phyloP scores from a whole-genome alignment of 306 rosid species.

The Rosa lucieae region DNA sequence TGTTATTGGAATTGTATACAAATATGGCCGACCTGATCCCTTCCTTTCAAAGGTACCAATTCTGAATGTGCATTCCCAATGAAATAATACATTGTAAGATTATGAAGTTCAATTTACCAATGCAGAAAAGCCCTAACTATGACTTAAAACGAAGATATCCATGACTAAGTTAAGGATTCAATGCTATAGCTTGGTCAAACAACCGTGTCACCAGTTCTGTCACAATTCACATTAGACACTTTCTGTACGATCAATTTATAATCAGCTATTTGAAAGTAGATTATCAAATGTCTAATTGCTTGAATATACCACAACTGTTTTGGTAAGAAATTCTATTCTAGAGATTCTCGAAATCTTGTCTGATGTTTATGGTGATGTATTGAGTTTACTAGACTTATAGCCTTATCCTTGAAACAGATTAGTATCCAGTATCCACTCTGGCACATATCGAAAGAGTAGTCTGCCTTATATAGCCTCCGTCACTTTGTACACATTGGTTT shows the following conservation, averaged over 20 bases:
- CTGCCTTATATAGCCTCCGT: background rate
- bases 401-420: background rate
- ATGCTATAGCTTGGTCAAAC: background rate
- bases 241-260: background rate
- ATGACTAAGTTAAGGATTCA: background rate
- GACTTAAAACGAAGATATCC: background rate
- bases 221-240: background rate
- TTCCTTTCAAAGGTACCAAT: slow-evolving; percentile 59
- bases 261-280: background rate
- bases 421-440: background rate
- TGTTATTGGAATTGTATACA: slow-evolving; percentile 57
- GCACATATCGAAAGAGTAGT: background rate
- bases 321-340: background rate
- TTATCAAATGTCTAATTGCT: background rate
- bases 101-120: background rate
- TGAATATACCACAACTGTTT: background rate
- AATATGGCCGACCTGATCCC: slow-evolving; percentile 57
- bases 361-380: background rate
- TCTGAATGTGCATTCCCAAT: background rate
- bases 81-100: background rate
- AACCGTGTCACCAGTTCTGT: background rate
- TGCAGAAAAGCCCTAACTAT: background rate
- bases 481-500: background rate
- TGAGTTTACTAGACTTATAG: background rate
- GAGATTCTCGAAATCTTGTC: background rate